Evolutionary conservation across 441 rosid genomes (phyloP), one percentile per base, ranked within the genome.

Genomic region (Jatropha podagrica): DNA sequence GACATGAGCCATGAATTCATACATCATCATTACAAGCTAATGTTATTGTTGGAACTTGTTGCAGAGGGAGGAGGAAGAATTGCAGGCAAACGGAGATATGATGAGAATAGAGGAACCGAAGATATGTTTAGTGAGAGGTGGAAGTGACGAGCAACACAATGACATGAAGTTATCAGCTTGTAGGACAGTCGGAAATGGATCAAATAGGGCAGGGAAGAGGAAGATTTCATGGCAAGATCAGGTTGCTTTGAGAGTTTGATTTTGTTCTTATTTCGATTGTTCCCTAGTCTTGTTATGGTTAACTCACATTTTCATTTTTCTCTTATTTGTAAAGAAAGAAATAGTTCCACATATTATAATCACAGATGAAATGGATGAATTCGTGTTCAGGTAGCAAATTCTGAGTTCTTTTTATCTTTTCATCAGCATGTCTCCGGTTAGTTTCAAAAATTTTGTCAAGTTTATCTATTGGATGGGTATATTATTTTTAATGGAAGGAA

Each of bases 171-270:
- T 90, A 62, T 84, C 87, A 20, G 85, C 81, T 18, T 93, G 86
- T 83, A 87, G 95, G 85, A 89, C 76, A 37, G 68, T 82, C 3
- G 88, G 88, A 71, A 93, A 82, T 48, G 92, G 88, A 66, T n/a
- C 89, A 0, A 83, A 78, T 20, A 82, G 88, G 71, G 76, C 78
- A 0, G 95, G 91, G 81, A 95, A 95, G 90, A 87, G 97, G 87
- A 95, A 85, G 91, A 94, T 95, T 61, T 59, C 97, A 70, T 95
- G 99, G 99, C 97, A 93, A 81, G 98, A 95, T 79, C 95, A 86
- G 79, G 89, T 95, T 81, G 98, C 94, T 51, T 84, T 93, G 79
- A 91, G 90, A 78, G 98, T 90, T 71, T 88, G 81, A 88, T 64
- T 61, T 70, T 52, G 54, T 52, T 61, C 42, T 65, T 74, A 60